These are phyloP conservation scores for Paecilomyces niveus DNA, from an alignment of 2,329 filamentous ascomycete species.

Conservation along the genomic window DNA sequence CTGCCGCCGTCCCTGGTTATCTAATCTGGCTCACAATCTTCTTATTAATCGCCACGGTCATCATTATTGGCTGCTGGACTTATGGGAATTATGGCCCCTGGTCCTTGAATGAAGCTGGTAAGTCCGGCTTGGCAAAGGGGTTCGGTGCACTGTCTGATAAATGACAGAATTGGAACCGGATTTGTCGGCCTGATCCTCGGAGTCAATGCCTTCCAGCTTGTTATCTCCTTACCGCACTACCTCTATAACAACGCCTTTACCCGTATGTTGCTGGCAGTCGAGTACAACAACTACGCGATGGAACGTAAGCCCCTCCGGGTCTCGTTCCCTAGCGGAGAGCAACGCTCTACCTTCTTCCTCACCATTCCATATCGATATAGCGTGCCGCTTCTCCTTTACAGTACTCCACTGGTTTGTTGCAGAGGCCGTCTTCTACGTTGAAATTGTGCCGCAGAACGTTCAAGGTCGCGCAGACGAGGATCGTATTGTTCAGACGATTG, in stretches of 20 bases:
- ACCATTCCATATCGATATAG: slow-evolving; percentile 40
- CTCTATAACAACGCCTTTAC: slow-evolving; percentile 33
- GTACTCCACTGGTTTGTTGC: slow-evolving; percentile 46
- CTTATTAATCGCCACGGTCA: too few species aligned
- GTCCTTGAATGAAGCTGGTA: background rate
- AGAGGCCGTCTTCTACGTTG: slow-evolving; percentile 40
- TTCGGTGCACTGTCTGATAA: too few species aligned
- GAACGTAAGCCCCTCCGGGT: slow-evolving; percentile 37
- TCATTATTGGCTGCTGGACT: too few species aligned
- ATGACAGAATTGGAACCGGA: too few species aligned
- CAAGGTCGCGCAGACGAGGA: slow-evolving; percentile 22
- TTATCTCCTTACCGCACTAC: slow-evolving; percentile 30
- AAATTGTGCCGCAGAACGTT: slow-evolving; percentile 20
- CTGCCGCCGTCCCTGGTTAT: too few species aligned
- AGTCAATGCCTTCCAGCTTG: background rate
- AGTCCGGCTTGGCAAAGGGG: too few species aligned
- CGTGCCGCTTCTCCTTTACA: slow-evolving; percentile 30
- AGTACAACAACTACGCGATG: slow-evolving; percentile 40
- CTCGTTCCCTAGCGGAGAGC: slow-evolving; percentile 30
- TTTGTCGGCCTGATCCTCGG: background rate
- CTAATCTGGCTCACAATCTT: too few species aligned
- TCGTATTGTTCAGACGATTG: too few species aligned
- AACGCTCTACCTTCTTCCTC: slow-evolving; percentile 40
- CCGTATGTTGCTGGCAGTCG: slow-evolving; percentile 39
- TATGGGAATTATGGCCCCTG: too few species aligned